Percentiles rank a stretch among this genome's conserved stretches.
phyloP scores from a whole-genome alignment of 495 filamentous ascomycete genomes.

The Oidiodendron maius region DNA sequence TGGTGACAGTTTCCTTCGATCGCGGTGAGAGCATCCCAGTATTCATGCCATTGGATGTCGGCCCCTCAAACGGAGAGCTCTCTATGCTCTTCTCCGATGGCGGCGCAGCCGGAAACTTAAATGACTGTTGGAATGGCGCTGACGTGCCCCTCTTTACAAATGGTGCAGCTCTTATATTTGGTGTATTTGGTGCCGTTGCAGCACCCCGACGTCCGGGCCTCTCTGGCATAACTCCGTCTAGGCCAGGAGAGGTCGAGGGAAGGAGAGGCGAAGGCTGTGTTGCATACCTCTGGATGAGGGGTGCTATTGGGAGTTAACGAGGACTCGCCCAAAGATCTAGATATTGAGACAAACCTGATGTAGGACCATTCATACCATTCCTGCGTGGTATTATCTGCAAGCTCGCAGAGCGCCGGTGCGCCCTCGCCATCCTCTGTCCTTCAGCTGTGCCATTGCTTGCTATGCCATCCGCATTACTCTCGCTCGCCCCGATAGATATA shows the following conservation, averaged over 20 bases:
- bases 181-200: slow-evolving; percentile 36
- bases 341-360: slow-evolving; percentile 35
- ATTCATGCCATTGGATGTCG: slow-evolving; percentile 7
- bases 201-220: slow-evolving; percentile 26
- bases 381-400: slow-evolving; percentile 67
- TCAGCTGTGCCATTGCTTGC: slow-evolving; percentile 25
- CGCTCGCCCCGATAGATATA: slow-evolving; percentile 75
- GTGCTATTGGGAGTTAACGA: slow-evolving; percentile 25
- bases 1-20: slow-evolving; percentile 10
- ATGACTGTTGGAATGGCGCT: slow-evolving; percentile 10
- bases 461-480: slow-evolving; percentile 36
- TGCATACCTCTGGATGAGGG: slow-evolving; percentile 28
- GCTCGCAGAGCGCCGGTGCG: slow-evolving; percentile 78
- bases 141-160: slow-evolving; percentile 12
- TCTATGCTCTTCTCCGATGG: too few species aligned
- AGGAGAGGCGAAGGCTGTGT: slow-evolving; percentile 23
- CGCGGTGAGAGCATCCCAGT: slow-evolving; percentile 9
- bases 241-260: slow-evolving; percentile 13
- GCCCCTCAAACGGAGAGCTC: too few species aligned
- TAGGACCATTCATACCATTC: slow-evolving; percentile 27
- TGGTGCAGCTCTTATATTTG: slow-evolving; percentile 21
- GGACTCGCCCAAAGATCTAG: background rate
- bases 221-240: slow-evolving; percentile 7
- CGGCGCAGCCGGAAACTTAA: slow-evolving; percentile 18
- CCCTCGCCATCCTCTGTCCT: slow-evolving; percentile 46